Percentiles rank a stretch among this genome's conserved stretches.
Conservation (phyloP, 768 basidiomycete species). For the Clathrus columnatus region DNA sequence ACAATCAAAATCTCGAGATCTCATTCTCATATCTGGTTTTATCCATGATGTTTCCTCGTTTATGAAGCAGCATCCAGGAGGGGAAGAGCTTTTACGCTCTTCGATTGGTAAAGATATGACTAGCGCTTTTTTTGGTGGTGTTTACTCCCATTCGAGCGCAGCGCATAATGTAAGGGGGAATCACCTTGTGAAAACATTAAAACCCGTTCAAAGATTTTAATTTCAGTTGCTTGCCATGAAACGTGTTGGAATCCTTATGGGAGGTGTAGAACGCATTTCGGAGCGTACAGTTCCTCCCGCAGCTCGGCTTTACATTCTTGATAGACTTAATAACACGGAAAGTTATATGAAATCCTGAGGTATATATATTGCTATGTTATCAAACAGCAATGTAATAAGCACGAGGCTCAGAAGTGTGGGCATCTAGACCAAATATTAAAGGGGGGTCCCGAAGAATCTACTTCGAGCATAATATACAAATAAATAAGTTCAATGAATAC, state of each 20-base stretch:
- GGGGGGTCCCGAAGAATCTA: too few species aligned
- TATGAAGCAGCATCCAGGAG: slow-evolving; percentile 73
- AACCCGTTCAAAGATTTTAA: not conserved
- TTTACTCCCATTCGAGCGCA: slow-evolving; percentile 76
- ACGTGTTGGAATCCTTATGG: slow-evolving; percentile 61
- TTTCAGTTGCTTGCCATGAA: slow-evolving; percentile 60
- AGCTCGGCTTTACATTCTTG: too few species aligned
- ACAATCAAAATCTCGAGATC: slow-evolving; percentile 52
- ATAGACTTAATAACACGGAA: too few species aligned
- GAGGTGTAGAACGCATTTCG: slow-evolving; percentile 48
- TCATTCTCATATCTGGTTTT: slow-evolving; percentile 76
- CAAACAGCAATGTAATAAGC: too few species aligned
- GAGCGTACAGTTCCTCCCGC: slow-evolving; percentile 36
- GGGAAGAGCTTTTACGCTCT: slow-evolving; percentile 44
- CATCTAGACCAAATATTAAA: too few species aligned
- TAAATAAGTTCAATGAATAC: too few species aligned
- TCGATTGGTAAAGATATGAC: slow-evolving; percentile 79
- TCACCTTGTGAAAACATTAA: not conserved
- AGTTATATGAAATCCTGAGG: too few species aligned
- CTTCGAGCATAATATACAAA: too few species aligned
- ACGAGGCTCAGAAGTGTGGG: too few species aligned
- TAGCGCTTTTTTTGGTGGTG: slow-evolving; percentile 76
- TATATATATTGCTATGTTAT: too few species aligned
- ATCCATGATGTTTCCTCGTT: slow-evolving; percentile 78
- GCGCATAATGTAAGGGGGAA: slow-evolving; percentile 56